These are phyloP conservation scores for Globisporangium barbulae DNA, from an alignment of 352 stramenopile genomes.

Conservation along the genomic window DNA sequence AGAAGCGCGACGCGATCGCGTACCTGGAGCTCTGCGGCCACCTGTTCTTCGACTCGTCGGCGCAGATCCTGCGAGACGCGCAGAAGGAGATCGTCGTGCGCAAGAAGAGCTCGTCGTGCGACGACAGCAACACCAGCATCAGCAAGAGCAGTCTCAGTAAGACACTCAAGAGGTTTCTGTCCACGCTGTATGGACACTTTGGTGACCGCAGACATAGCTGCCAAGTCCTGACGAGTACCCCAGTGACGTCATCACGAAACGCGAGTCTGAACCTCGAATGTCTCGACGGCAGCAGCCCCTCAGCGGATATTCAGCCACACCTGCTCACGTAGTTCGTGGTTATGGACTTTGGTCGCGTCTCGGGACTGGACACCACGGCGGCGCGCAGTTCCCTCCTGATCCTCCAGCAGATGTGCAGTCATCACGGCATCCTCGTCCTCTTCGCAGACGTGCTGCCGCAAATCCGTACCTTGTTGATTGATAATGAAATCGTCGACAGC, in stretches of 20 bases:
- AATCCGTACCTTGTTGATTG: conserved; percentile 54
- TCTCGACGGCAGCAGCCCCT: conserved; percentile 64
- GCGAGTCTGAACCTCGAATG: too few relatives aligned
- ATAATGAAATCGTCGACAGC: conserved; percentile 80
- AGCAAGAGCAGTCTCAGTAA: too few relatives aligned
- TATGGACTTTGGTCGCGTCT: conserved; percentile 86
- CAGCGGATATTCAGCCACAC: conserved; percentile 32
- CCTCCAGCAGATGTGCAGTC: conserved; percentile 74
- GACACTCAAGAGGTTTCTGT: too few relatives aligned
- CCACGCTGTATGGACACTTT: not conserved
- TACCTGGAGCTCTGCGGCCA: conserved; percentile 81
- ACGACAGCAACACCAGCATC: too few relatives aligned
- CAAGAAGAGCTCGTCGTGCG: too few relatives aligned
- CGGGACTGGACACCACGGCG: conserved; percentile 86
- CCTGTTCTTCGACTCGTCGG: conserved; percentile 82
- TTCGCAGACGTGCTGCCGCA: conserved; percentile 71
- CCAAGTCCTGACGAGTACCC: too few relatives aligned
- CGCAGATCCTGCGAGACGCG: conserved; percentile 80
- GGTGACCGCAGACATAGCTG: too few relatives aligned
- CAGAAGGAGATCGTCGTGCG: conserved; percentile 68
- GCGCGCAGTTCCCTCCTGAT: conserved; percentile 83
- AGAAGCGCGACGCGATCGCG: conserved; percentile 76
- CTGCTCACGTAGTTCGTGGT: conserved; percentile 83
- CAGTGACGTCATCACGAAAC: too few relatives aligned
- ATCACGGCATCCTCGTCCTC: conserved; percentile 58